Conservation (phyloP, 164 flowering plant species). For the Berberis vulgaris region DNA sequence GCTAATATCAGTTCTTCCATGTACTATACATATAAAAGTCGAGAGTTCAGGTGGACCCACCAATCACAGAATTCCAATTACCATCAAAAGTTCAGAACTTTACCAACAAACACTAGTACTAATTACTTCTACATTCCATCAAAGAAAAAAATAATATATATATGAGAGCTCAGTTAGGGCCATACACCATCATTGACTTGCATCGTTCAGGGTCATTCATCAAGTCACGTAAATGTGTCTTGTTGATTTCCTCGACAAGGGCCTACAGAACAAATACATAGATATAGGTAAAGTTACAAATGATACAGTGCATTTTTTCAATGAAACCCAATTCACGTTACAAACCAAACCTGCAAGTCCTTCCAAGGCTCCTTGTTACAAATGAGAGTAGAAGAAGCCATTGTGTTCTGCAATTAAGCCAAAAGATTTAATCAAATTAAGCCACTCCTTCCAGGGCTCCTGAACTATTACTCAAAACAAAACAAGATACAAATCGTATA, state of each 20-base stretch:
- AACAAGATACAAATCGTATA: too few relatives aligned
- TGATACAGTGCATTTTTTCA: not conserved
- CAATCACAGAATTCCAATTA: too few relatives aligned
- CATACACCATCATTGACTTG: constrained; percentile 87
- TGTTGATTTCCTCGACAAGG: constrained; percentile 71
- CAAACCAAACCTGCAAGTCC: constrained; percentile 54
- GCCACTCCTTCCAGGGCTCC: too few relatives aligned
- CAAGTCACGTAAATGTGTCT: constrained; percentile 80
- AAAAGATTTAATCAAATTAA: not conserved
- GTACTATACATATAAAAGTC: too few relatives aligned
- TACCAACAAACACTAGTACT: too few relatives aligned
- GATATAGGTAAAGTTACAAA: not conserved
- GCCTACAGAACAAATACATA: constrained; percentile 23
- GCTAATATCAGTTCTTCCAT: too few relatives aligned
- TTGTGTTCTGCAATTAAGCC: constrained; percentile 4
- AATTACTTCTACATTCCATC: too few relatives aligned
- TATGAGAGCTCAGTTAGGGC: too few relatives aligned
- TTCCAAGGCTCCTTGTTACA: constrained; percentile 78
- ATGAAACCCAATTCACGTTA: not conserved
- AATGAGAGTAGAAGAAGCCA: constrained; percentile 63
- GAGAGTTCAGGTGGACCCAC: too few relatives aligned
- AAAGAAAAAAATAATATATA: too few relatives aligned
- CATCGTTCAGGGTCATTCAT: constrained; percentile 62
- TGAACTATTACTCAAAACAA: too few relatives aligned
- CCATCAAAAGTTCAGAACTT: too few relatives aligned